Conservation (phyloP, 139 green algal genomes). For the Chlorella sp. region DNA sequence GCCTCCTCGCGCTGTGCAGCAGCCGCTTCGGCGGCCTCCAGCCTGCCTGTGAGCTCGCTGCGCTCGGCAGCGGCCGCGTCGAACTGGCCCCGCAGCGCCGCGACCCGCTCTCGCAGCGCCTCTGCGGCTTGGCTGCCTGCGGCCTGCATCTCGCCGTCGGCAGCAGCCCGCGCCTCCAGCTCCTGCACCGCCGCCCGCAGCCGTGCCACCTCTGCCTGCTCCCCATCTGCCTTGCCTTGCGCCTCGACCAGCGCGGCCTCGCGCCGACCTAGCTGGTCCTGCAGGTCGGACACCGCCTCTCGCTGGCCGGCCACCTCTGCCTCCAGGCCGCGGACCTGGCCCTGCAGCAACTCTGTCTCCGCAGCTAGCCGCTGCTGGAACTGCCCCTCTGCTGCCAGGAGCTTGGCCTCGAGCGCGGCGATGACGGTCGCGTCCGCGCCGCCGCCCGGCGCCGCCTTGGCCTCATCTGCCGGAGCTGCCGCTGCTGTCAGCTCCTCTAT, state of each 20-base stretch:
- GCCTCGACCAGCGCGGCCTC: constrained; percentile 14
- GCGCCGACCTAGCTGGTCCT: constrained; percentile 27
- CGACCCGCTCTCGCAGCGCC: too few relatives aligned
- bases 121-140: too few relatives aligned
- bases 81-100: neutral
- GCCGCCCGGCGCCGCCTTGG: neutral
- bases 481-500: constrained; percentile 38
- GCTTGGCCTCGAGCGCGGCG: constrained; percentile 14
- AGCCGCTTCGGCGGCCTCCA: neutral
- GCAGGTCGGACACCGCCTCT: constrained; percentile 6
- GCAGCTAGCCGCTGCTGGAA: constrained; percentile 29
- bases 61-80: neutral
- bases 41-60: neutral
- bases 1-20: neutral
- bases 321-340: neutral
- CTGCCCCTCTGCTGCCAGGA: constrained; percentile 25
- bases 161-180: neutral
- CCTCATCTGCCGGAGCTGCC: too few relatives aligned
- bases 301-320: neutral
- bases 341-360: constrained; percentile 38
- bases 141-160: too few relatives aligned
- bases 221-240: constrained; percentile 13
- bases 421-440: neutral
- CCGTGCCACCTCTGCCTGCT: neutral
- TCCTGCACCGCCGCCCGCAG: constrained; percentile 4